Evolutionary conservation across 2,329 filamentous ascomycete species (phyloP).

Genomic region (Lasiodiplodia hormozganensis): DNA sequence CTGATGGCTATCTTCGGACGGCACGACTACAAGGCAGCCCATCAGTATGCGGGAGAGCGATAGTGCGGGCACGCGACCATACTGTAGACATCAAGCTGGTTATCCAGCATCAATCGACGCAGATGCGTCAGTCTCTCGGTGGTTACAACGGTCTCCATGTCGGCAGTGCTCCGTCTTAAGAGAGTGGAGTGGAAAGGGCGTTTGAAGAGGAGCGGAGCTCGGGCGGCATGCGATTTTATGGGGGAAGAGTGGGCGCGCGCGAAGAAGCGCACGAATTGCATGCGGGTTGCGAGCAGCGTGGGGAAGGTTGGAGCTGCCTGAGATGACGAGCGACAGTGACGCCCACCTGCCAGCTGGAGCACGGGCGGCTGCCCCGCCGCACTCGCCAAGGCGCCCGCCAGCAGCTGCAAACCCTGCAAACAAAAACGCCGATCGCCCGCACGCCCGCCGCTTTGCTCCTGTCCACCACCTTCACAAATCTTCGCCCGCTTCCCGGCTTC

Average conservation of each 20-base stretch:
- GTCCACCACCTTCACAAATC: constrained; percentile 21
- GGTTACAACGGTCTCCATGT: constrained; percentile 83
- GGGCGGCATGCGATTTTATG: constrained; percentile 37
- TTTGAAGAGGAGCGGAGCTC: constrained; percentile 31
- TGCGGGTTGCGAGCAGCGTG: constrained; percentile 31
- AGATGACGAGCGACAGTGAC: constrained; percentile 18
- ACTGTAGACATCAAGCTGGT: constrained; percentile 93
- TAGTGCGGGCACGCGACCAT: constrained; percentile 36
- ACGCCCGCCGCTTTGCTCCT: constrained; percentile 24
- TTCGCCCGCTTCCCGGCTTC: not conserved
- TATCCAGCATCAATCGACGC: constrained; percentile 84
- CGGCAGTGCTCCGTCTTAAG: constrained; percentile 44
- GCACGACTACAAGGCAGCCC: constrained; percentile 73
- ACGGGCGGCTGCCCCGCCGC: constrained; percentile 14
- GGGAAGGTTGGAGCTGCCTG: constrained; percentile 7
- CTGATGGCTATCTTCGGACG: constrained; percentile 95
- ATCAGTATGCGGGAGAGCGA: constrained; percentile 38
- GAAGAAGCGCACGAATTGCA: constrained; percentile 42
- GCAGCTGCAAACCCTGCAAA: constrained; percentile 17
- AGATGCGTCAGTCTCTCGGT: constrained; percentile 76
- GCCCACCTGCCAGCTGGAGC: not conserved
- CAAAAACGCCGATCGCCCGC: constrained; percentile 10
- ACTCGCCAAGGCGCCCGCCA: constrained; percentile 1
- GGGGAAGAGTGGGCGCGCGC: constrained; percentile 37
- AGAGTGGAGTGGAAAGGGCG: constrained; percentile 43